A percentile compares a stretch with the other conserved stretches of the same genome.
Conservation (phyloP, 441 rosid genomes). For the Codiaeum variegatum region DNA sequence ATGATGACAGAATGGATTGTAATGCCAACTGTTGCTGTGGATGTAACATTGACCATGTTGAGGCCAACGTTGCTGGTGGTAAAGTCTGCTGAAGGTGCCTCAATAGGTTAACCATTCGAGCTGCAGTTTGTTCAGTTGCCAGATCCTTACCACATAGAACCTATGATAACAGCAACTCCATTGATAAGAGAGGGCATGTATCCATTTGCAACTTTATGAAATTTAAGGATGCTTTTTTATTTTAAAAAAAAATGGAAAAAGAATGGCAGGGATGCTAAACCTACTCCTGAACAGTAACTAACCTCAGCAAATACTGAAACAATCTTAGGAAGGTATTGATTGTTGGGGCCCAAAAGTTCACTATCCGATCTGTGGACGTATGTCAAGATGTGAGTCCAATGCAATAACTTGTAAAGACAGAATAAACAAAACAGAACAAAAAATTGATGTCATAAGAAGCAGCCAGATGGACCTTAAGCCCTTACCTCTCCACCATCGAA, state of each 20-base stretch:
- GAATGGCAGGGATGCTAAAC: background rate
- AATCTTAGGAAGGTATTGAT: constrained; percentile 86
- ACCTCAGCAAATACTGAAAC: constrained; percentile 94
- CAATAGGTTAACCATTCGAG: constrained; percentile 71
- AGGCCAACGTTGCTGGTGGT: constrained; percentile 83
- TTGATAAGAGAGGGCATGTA: background rate
- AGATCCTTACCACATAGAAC: constrained; percentile 81
- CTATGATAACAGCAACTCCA: constrained; percentile 28
- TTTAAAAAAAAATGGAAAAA: too few species aligned
- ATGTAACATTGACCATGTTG: constrained; percentile 82
- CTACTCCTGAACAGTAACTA: constrained; percentile 19
- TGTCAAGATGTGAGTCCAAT: constrained; percentile 5
- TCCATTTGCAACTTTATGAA: background rate
- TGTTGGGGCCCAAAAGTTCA: constrained; percentile 82
- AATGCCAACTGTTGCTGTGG: constrained; percentile 91
- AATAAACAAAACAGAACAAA: background rate
- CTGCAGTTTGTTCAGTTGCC: constrained; percentile 73
- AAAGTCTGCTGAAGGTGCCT: constrained; percentile 89
- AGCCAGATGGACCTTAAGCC: background rate
- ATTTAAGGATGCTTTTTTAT: too few species aligned
- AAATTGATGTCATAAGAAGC: background rate
- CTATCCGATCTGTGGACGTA: constrained; percentile 67
- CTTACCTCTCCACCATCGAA: constrained; percentile 90
- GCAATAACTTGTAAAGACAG: constrained; percentile 5
- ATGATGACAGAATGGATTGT: constrained; percentile 87